phyloP scores from a whole-genome alignment of 768 basidiomycete genomes.

The Leccinum sublutescens region DNA sequence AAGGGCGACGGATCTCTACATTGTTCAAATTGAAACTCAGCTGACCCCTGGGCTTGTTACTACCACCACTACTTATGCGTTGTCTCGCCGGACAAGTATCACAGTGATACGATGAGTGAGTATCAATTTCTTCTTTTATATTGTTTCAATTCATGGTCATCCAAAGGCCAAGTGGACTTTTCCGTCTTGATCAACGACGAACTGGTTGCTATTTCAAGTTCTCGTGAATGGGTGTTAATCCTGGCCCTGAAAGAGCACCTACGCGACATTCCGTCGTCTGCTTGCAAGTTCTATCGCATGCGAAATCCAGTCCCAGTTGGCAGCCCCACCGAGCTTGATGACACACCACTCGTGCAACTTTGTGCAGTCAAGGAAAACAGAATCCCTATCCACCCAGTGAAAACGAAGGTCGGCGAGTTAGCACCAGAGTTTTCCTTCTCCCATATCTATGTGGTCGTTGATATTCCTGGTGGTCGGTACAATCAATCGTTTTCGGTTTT shows the following conservation, averaged over 20 bases:
- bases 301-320: neutral
- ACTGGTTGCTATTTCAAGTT: neutral
- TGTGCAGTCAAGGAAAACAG: neutral
- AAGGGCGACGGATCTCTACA: too few species aligned
- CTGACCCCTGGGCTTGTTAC: too few species aligned
- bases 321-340: neutral
- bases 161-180: too few species aligned
- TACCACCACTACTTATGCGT: too few species aligned
- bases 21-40: too few species aligned
- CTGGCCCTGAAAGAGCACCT: neutral
- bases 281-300: neutral
- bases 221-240: neutral
- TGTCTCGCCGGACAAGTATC: too few species aligned
- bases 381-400: neutral
- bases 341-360: neutral
- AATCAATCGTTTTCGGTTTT: neutral
- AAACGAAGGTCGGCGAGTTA: neutral
- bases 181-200: neutral
- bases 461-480: neutral
- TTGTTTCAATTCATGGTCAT: neutral
- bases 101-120: neutral
- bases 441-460: neutral
- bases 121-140: neutral
- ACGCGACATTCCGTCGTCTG: neutral
- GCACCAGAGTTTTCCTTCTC: neutral